Base-by-base conservation (phyloP, 2,329 filamentous ascomycete genomes). In the Cadophora gregata region DNA sequence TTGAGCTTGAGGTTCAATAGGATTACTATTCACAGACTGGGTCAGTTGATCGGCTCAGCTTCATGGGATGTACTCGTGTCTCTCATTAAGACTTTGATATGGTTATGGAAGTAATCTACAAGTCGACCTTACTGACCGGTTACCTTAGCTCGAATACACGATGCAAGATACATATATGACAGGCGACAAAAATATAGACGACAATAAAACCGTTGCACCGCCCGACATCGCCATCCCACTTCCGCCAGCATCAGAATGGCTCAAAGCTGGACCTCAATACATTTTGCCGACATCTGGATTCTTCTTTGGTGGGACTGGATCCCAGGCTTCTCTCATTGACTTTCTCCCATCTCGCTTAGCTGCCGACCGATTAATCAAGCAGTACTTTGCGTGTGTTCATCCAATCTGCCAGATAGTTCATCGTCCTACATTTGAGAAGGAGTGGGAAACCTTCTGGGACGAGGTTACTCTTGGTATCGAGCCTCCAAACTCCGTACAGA, bases 351-450 rank as follows among this genome's bases (percentile, higher is more conserved):
- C 84, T 4, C 83, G 82, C 66, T 75, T 78, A 12, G 81, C 85
- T 3, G 86, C 88, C 3, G 87, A 92, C 75, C 81, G 82, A 42
- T 80, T 94, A 2, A 81, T 92, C 53, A 79, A 83, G 53, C 88
- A 90, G 65, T 93, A 93, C 73, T 91, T 90, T 77, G 75, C 81
- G 29, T 85, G 86, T 19, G 90, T 93, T 16, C 89, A 93, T 75
- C 84, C 87, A 2, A 83, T 93, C 63, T 88, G 88, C 27, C 84
- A 87, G n/a, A 85, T 87, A 45, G 81, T 92, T 0, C 90, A 93
- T 75, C 82, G 71, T n/a, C 73, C 88, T 1, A 87, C 87, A 0
- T 90, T 93, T 66, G 85, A 92, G 74, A 80, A 80, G 21, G 83
- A 88, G 53, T 93, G 93, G 73, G 77, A 82, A 2, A 77, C 79